A percentile compares a stretch with the other conserved stretches of the same genome.
Conservation (phyloP, 75 land plant genomes). For the Sequoiadendron giganteum region DNA sequence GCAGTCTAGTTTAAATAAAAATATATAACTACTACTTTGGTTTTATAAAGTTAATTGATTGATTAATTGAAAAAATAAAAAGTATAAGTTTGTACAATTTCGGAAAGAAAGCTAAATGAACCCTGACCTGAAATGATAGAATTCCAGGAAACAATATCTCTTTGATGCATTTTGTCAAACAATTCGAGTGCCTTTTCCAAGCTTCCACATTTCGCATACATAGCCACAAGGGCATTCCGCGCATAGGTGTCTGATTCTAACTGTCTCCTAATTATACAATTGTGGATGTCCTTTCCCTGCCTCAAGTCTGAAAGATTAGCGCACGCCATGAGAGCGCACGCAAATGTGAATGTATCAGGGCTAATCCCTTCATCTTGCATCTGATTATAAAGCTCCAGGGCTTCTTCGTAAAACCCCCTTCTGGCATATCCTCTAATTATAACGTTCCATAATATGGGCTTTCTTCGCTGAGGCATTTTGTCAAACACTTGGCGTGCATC, state of each 20-base stretch:
- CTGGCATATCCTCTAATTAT: conserved; percentile 19
- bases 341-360: conserved; percentile 13
- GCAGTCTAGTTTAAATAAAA: not conserved
- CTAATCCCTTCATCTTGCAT: conserved; percentile 16
- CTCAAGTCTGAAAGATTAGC: conserved; percentile 18
- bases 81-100: not conserved
- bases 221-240: conserved; percentile 20
- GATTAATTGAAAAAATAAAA: not conserved
- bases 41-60: not conserved
- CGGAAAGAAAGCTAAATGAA: not conserved
- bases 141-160: conserved; percentile 33
- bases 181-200: conserved; percentile 18
- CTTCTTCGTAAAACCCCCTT: conserved; percentile 3
- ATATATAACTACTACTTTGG: not conserved
- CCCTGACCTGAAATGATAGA: conserved; percentile 17
- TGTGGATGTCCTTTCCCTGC: conserved; percentile 23
- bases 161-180: conserved; percentile 15
- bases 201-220: conserved; percentile 36
- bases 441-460: conserved; percentile 20
- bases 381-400: conserved; percentile 9
- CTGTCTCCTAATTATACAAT: not conserved
- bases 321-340: conserved; percentile 15
- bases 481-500: conserved; percentile 20
- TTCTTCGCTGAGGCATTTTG: conserved; percentile 13
- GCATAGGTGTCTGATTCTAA: conserved; percentile 20